Base-by-base conservation (phyloP, 192 early-diverging fungal species). In the Coemansia sp. region DNA sequence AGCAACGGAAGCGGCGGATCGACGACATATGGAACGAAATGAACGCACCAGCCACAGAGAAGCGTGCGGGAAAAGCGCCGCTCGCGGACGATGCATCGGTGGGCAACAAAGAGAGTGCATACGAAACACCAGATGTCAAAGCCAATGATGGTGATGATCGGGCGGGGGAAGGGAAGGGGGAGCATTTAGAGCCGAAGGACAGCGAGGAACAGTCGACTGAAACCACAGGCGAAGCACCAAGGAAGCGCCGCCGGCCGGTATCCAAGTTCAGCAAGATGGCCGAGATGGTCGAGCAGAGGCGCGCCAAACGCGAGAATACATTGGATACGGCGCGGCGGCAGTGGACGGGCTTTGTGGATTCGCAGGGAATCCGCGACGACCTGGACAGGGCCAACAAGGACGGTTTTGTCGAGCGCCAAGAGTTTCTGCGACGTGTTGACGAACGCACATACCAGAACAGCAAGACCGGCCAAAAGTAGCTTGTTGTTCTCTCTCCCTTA, bases 371-470 rank as follows among this genome's bases (percentile, higher is more conserved):
- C 55, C 75, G 81, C 46, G 81, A 77, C 4, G 81, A 83, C 15
- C 67, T 83, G n/a, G 64, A 77, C 60, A 71, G 66, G 60, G 75
- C 81, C 4, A 83, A 83, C 63, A 83, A 83, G 72, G 81, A 83
- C 61, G 81, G 81, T 59, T 83, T 68, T 55, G 67, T 83, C 33
- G 81, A 83, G 61, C 81, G 81, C 30, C 73, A 83, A 21, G 72
- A 75, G 64, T 83, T 83, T 46, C 72, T 83, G 21, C 49, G 52
- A 8, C 81, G 81, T 48, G 76, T 77, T 0, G 74, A 83, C 20
- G 72, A 75, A 46, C 75, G 76, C 46, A 77, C 75, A 0, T 83
- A 69, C 44, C 69, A 77, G 66, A 59, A 59, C 57, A 35, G 11
- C 12, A 59, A 18, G 18, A 12, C 57, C 57, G 24, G 44, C 34